Evolutionary conservation across 2,329 filamentous ascomycete species (phyloP).

Genomic region (Hypoxylon sp.): DNA sequence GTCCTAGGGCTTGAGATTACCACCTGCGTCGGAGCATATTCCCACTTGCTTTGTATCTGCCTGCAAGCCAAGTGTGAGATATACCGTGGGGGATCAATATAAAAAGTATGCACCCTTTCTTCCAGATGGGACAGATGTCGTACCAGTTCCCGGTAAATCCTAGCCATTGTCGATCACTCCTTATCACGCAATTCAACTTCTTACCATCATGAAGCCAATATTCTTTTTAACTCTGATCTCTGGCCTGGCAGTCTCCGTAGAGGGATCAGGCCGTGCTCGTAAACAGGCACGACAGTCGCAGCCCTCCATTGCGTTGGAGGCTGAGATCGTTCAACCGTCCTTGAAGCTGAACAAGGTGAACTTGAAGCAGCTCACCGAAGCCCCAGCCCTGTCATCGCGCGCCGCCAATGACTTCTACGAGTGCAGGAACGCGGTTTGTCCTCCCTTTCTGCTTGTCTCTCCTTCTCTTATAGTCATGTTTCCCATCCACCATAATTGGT

Average conservation of each 20-base stretch:
- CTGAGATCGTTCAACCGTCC: slow-evolving; percentile 42
- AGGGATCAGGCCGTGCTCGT: slow-evolving; percentile 31
- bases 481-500: not conserved
- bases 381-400: slow-evolving; percentile 37
- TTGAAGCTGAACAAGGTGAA: slow-evolving; percentile 45
- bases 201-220: slow-evolving; percentile 39
- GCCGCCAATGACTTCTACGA: slow-evolving; percentile 55
- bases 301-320: slow-evolving; percentile 45
- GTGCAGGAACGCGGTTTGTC: slow-evolving; percentile 54
- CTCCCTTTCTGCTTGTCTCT: slow-evolving; percentile 2
- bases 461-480: not conserved
- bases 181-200: slow-evolving; percentile 39
- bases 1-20: slow-evolving; percentile 46
- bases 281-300: slow-evolving; percentile 40
- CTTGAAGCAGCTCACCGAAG: slow-evolving; percentile 48
- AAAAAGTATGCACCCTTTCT: slow-evolving; percentile 48
- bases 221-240: slow-evolving; percentile 46
- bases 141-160: slow-evolving; percentile 35
- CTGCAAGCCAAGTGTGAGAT: slow-evolving; percentile 25
- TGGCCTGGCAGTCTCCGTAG: slow-evolving; percentile 45
- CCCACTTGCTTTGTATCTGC: slow-evolving; percentile 27
- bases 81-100: slow-evolving; percentile 40
- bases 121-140: slow-evolving; percentile 37
- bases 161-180: slow-evolving; percentile 42
- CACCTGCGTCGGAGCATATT: slow-evolving; percentile 32